A percentile compares a stretch with the other conserved stretches of the same genome.
Conservation (phyloP, 2,329 filamentous ascomycete species). For the Neofusicoccum ribis region DNA sequence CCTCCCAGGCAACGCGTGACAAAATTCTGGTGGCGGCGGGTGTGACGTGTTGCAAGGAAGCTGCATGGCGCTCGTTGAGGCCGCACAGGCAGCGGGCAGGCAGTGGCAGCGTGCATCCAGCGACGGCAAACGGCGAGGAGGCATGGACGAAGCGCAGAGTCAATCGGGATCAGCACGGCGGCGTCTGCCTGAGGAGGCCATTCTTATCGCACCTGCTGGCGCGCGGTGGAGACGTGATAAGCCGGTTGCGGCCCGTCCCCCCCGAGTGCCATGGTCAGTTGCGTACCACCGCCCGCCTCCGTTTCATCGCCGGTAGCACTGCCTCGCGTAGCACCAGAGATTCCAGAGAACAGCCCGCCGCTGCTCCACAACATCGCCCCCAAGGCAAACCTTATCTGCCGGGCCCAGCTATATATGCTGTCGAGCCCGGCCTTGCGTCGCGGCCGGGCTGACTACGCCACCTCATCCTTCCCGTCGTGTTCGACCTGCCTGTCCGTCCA, state of each 20-base stretch:
- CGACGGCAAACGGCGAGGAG: neutral
- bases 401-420: neutral
- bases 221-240: neutral
- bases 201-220: neutral
- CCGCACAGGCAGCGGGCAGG: neutral
- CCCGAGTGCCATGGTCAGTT: neutral
- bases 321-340: slow-evolving; percentile 7
- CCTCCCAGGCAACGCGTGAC: neutral
- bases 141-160: neutral
- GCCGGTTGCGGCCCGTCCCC: slow-evolving; percentile 4
- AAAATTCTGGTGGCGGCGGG: slow-evolving; percentile 11
- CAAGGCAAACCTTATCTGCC: neutral
- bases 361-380: neutral
- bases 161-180: neutral
- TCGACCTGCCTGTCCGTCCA: neutral
- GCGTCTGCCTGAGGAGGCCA: neutral
- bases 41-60: slow-evolving; percentile 3
- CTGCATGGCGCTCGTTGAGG: slow-evolving; percentile 3
- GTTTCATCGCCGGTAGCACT: slow-evolving; percentile 9
- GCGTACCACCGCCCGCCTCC: neutral
- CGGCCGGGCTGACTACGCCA: slow-evolving; percentile 5
- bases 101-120: neutral
- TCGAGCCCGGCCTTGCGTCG: neutral
- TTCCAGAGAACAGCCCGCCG: neutral
- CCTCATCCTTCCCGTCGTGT: neutral